Evolutionary conservation across 2,329 filamentous ascomycete species (phyloP).

Genomic region (Alternaria sp.): DNA sequence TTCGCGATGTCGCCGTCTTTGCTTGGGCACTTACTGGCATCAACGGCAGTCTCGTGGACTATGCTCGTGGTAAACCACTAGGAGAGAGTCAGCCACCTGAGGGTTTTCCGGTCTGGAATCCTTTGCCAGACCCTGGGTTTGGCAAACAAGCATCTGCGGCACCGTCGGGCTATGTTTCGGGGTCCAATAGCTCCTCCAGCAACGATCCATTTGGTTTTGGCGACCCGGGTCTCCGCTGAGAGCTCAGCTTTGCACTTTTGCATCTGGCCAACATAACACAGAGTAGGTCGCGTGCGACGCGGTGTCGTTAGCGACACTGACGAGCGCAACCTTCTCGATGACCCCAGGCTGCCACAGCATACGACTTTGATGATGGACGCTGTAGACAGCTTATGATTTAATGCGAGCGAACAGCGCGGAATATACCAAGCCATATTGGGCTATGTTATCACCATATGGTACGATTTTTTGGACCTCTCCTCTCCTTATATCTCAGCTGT

Average conservation of each 20-base stretch:
- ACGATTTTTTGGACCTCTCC: slow-evolving; percentile 20
- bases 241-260: neutral
- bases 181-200: slow-evolving; percentile 40
- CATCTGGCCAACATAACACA: neutral
- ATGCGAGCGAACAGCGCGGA: slow-evolving; percentile 10
- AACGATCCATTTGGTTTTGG: slow-evolving; percentile 45
- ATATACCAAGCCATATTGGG: slow-evolving; percentile 21
- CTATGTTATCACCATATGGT: slow-evolving; percentile 22
- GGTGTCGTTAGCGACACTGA: neutral
- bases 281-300: neutral
- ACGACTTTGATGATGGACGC: slow-evolving; percentile 10
- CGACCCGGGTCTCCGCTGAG: slow-evolving; percentile 43
- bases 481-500: slow-evolving; percentile 10
- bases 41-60: slow-evolving; percentile 74
- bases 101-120: slow-evolving; percentile 66
- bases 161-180: slow-evolving; percentile 45
- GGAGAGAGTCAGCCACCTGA: slow-evolving; percentile 69
- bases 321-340: neutral
- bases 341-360: neutral
- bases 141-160: slow-evolving; percentile 31
- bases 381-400: slow-evolving; percentile 11
- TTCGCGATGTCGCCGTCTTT: slow-evolving; percentile 86
- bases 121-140: slow-evolving; percentile 24
- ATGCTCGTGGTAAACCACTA: slow-evolving; percentile 65
- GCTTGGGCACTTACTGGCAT: slow-evolving; percentile 83